phyloP scores from a whole-genome alignment of 345 rosid species.

The Pistacia vera region DNA sequence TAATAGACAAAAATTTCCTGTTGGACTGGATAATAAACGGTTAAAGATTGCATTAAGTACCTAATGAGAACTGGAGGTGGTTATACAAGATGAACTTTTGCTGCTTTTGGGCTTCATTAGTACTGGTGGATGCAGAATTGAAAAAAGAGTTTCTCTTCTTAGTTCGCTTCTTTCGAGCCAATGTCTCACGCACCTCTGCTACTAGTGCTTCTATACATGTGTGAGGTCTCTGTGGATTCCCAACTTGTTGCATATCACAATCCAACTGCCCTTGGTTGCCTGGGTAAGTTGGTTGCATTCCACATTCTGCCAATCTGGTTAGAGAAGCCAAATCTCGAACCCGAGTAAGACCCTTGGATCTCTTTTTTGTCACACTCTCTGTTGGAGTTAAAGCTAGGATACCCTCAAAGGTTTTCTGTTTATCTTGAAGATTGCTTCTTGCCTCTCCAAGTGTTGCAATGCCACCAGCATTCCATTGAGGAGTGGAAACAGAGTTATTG shows the following conservation, averaged over 20 bases:
- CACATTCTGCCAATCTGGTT: slow-evolving; percentile 29
- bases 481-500: slow-evolving; percentile 22
- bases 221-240: slow-evolving; percentile 23
- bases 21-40: neutral
- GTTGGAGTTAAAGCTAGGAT: slow-evolving; percentile 29
- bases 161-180: slow-evolving; percentile 54
- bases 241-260: slow-evolving; percentile 23
- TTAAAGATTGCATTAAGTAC: slow-evolving; percentile 34
- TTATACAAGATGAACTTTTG: slow-evolving; percentile 34
- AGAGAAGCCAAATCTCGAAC: slow-evolving; percentile 46
- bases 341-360: slow-evolving; percentile 53
- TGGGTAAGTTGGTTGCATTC: slow-evolving; percentile 20
- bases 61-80: slow-evolving; percentile 32
- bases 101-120: slow-evolving; percentile 32
- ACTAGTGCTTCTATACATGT: slow-evolving; percentile 38
- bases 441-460: slow-evolving; percentile 25
- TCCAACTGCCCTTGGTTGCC: slow-evolving; percentile 23
- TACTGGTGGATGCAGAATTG: slow-evolving; percentile 28
- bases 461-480: slow-evolving; percentile 26
- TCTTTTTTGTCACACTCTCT: slow-evolving; percentile 50
- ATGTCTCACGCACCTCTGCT: slow-evolving; percentile 32
- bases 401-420: slow-evolving; percentile 32
- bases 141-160: slow-evolving; percentile 38
- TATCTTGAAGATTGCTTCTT: slow-evolving; percentile 28
- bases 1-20: neutral